A percentile compares a stretch with the other conserved stretches of the same genome.
Conservation (phyloP, 495 filamentous ascomycete genomes). For the Peziza echinospora region DNA sequence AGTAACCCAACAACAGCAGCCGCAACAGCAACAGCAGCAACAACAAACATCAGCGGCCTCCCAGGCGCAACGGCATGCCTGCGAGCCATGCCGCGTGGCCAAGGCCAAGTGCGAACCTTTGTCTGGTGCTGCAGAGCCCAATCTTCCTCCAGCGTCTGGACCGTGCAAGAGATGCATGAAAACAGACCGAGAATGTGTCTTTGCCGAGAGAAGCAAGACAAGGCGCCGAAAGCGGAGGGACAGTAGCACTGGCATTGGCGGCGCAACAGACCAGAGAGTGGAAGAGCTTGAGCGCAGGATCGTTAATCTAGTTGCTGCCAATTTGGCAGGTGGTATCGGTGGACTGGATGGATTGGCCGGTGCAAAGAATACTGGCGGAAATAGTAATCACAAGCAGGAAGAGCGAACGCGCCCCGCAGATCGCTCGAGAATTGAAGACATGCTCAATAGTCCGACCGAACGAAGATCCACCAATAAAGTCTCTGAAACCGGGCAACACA, state of each 20-base stretch:
- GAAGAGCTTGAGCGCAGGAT: constrained; percentile 90
- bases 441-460: constrained; percentile 3
- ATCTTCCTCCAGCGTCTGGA: constrained; percentile 32
- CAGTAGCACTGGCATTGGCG: background rate
- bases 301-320: constrained; percentile 23
- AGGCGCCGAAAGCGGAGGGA: constrained; percentile 51
- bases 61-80: constrained; percentile 47
- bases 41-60: background rate
- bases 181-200: constrained; percentile 53
- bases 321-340: background rate
- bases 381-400: background rate
- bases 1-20: background rate
- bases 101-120: constrained; percentile 72
- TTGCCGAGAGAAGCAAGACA: constrained; percentile 66
- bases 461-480: background rate
- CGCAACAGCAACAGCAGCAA: background rate
- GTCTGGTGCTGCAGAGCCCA: constrained; percentile 22
- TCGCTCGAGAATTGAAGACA: background rate
- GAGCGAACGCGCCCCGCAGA: background rate
- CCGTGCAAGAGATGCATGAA: constrained; percentile 77
- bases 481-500: constrained; percentile 17
- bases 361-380: background rate
- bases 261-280: constrained; percentile 54
- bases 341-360: background rate
- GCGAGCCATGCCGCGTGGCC: constrained; percentile 70